These are phyloP conservation scores for Mucor piriformis DNA, from an alignment of 371 early-diverging fungal species.

Conservation along the genomic window DNA sequence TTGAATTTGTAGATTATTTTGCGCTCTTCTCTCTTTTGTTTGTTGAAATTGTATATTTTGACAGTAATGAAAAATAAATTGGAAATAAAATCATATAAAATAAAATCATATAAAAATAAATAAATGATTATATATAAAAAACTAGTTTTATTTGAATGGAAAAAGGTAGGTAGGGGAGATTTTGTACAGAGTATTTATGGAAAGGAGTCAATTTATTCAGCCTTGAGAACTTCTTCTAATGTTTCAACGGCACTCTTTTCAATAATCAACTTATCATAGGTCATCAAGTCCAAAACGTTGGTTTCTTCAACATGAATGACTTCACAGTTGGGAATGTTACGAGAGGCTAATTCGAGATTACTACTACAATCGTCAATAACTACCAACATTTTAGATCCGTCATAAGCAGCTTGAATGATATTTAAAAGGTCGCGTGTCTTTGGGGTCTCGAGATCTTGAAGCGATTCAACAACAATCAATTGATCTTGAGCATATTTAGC, in stretches of 20 bases:
- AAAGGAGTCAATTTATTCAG: too few relatives aligned
- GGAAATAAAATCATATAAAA: not conserved
- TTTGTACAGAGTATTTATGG: too few relatives aligned
- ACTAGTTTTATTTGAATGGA: too few relatives aligned
- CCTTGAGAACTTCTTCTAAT: slow-evolving; percentile 57
- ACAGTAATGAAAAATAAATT: not conserved
- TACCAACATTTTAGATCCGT: slow-evolving; percentile 49
- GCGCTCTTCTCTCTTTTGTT: not conserved
- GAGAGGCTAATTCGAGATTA: slow-evolving; percentile 67
- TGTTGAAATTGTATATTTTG: not conserved
- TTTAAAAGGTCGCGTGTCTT: slow-evolving; percentile 63
- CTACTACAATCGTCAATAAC: slow-evolving; percentile 51
- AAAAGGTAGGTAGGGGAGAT: too few relatives aligned
- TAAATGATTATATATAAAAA: too few relatives aligned
- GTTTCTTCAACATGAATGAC: slow-evolving; percentile 70
- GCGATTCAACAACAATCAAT: slow-evolving; percentile 79
- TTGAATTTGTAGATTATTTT: slow-evolving; percentile 1
- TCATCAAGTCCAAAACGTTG: slow-evolving; percentile 80
- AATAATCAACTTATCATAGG: slow-evolving; percentile 75
- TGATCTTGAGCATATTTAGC: slow-evolving; percentile 92
- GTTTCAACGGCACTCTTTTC: slow-evolving; percentile 77
- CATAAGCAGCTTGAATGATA: slow-evolving; percentile 57
- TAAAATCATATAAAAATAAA: too few relatives aligned
- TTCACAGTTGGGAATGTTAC: slow-evolving; percentile 69
- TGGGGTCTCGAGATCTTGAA: slow-evolving; percentile 54